Evolutionary conservation across 257 asterid species (phyloP).

Genomic region (Nicotiana knightiana): DNA sequence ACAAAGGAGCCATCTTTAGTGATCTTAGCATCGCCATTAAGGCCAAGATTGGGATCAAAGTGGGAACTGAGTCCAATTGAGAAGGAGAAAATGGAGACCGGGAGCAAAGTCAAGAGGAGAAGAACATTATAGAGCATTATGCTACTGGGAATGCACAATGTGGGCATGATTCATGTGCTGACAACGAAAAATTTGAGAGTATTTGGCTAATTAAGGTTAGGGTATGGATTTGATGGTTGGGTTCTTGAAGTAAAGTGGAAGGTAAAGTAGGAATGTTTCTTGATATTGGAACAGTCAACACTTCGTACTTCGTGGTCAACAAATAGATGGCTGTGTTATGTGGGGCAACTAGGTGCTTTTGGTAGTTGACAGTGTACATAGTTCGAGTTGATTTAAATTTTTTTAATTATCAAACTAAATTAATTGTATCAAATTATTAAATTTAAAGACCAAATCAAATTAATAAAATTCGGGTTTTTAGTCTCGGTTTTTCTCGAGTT

Average conservation of each 20-base stretch:
- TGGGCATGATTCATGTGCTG: neutral
- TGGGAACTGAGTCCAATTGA: slow-evolving; percentile 37
- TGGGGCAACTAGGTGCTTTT: too few species aligned
- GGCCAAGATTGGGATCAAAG: slow-evolving; percentile 41
- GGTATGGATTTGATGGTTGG: neutral
- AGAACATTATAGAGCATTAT: neutral
- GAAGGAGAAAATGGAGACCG: slow-evolving; percentile 27
- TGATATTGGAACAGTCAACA: neutral
- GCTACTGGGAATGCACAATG: neutral
- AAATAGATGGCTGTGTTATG: neutral
- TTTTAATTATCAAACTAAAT: too few species aligned
- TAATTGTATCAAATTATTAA: too few species aligned
- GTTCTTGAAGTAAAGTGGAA: neutral
- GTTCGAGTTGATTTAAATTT: too few species aligned
- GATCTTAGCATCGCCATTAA: slow-evolving; percentile 56
- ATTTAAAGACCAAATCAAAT: too few species aligned
- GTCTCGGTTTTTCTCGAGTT: too few species aligned
- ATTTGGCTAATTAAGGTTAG: neutral
- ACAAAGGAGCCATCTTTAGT: slow-evolving; percentile 22
- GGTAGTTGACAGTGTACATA: too few species aligned
- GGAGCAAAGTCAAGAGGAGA: slow-evolving; percentile 22
- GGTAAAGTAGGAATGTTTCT: neutral
- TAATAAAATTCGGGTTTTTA: too few species aligned
- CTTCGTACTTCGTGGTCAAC: neutral
- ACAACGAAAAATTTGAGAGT: neutral